These are phyloP conservation scores for Rehmannia glutinosa DNA, from an alignment of 257 asterid species.

Conservation along the genomic window DNA sequence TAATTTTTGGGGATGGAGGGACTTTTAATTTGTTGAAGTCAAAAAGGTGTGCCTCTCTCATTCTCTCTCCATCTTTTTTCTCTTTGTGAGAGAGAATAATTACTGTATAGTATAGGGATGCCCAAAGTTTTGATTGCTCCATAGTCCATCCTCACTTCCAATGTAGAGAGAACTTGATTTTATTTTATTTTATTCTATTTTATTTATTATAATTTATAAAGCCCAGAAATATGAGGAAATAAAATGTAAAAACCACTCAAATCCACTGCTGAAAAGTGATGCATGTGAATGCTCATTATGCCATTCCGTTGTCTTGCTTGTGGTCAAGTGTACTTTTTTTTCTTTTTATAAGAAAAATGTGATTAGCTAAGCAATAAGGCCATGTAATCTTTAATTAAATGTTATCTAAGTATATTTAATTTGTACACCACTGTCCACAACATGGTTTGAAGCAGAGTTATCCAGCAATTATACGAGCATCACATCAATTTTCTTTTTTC, in stretches of 20 bases:
- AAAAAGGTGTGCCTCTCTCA: constrained; percentile 15
- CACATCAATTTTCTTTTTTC: too few species aligned
- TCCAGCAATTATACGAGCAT: too few species aligned
- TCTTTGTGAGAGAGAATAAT: too few species aligned
- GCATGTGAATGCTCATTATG: constrained; percentile 60
- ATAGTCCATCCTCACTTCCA: constrained; percentile 39
- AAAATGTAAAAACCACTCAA: constrained; percentile 2
- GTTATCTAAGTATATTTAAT: too few species aligned
- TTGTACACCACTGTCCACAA: too few species aligned
- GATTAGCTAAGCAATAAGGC: too few species aligned
- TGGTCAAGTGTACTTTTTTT: constrained; percentile 19
- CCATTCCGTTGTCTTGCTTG: constrained; percentile 39
- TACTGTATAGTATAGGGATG: constrained; percentile 15
- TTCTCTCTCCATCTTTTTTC: constrained; percentile 27
- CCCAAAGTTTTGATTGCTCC: not conserved
- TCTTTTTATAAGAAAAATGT: too few species aligned
- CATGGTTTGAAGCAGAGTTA: too few species aligned
- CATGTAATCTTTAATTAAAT: too few species aligned
- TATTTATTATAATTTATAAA: too few species aligned
- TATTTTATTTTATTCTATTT: too few species aligned
- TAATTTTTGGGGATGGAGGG: constrained; percentile 27
- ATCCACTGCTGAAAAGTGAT: constrained; percentile 3
- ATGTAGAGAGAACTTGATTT: constrained; percentile 18
- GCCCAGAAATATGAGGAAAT: not conserved
- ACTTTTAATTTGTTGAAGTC: constrained; percentile 25